Conservation (phyloP, 2,329 filamentous ascomycete genomes). For the Emmonsia crescens region DNA sequence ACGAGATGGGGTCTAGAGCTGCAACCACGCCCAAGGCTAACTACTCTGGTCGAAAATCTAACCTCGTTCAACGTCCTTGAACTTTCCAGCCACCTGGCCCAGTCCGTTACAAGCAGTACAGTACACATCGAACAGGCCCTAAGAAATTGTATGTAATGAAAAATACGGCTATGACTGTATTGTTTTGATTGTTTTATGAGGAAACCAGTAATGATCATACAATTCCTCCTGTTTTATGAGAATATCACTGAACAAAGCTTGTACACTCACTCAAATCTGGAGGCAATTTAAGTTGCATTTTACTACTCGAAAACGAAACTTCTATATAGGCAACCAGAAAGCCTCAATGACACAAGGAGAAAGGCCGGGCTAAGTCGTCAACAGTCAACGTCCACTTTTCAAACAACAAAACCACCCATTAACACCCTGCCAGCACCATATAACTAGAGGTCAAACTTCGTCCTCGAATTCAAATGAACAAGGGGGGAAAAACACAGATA, state of each 20-base stretch:
- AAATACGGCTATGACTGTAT: no score
- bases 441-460: neutral
- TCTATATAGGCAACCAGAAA: neutral
- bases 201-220: no score
- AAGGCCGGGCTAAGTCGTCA: neutral
- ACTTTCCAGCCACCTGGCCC: no score
- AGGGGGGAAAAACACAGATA: neutral
- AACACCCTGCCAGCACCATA: neutral
- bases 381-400: neutral
- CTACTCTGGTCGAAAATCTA: no score
- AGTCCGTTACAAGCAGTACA: no score
- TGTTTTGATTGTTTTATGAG: no score
- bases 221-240: no score
- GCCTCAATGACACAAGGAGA: neutral
- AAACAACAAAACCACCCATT: neutral
- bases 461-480: neutral
- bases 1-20: no score
- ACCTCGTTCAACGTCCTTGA: no score
- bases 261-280: neutral
- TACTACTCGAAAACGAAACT: neutral
- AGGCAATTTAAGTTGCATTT: neutral
- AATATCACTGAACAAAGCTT: neutral
- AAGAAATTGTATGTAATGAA: no score
- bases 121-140: no score
- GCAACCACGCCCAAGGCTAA: no score